Base-by-base conservation (phyloP, 768 basidiomycete genomes). In the Pilatotrama ljubarskyi region DNA sequence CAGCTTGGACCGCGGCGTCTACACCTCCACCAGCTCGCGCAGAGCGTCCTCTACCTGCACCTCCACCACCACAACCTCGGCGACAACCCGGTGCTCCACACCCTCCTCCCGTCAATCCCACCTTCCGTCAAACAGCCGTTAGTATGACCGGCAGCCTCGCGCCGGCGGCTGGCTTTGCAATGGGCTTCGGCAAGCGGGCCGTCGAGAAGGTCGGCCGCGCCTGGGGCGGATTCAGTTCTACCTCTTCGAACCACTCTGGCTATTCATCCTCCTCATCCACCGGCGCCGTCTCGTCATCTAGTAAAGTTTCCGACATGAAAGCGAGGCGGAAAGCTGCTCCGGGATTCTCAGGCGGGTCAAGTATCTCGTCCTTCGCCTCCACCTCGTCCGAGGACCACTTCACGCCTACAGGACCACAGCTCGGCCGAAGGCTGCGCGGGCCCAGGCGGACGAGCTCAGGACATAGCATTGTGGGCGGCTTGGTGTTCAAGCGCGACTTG, bases 401-500 rank as follows among this genome's bases (percentile, higher is more conserved):
- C 68, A 68, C 67, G 37, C 70, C 77, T 9, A 42, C 72, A 6
- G 82, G 80, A 5, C 85, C 88, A 3, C 68, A 72, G 24, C 73
- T 90, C 9, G 89, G 90, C 1, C 76, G 72, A 55, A 66, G 79
- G 37, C 49, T 90, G 22, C 79, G 90, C n/a, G 82, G 81, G 5
- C 81, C 87, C 15, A 40, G 82, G 59, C 74, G 75, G 32, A 69
- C 75, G 69, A 55, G 57, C 57, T 38, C 72, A 5, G 74, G 75
- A 22, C 68, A 69, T 14, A 66, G 72, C 37, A 38, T 69, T 18
- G 64, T 53, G 5, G 75, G 80, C 10, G 84, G 86, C 1, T 65
- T 87, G 36, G 86, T 93, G 41, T 94, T 94, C 71, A 85, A 84
- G 17, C 76, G 82, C 62, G 80, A 84, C 51, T 72, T 93, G 64